These are phyloP conservation scores for Leucoagaricus sp. DNA, from an alignment of 1,284 basidiomycete genomes.

Conservation along the genomic window DNA sequence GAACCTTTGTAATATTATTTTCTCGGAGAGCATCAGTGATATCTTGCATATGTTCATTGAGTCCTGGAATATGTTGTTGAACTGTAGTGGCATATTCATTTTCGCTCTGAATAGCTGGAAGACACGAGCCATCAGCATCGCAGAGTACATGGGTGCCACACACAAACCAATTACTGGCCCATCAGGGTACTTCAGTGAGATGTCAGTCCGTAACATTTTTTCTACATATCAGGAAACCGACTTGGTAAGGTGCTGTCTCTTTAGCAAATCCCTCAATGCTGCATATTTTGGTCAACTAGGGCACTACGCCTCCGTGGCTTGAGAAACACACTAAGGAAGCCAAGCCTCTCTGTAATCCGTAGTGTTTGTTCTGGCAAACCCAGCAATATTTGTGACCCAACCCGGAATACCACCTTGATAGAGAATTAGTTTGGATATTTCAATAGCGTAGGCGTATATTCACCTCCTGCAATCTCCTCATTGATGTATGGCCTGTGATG, in stretches of 20 bases:
- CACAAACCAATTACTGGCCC: slow-evolving; percentile 43
- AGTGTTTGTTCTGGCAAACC: slow-evolving; percentile 44
- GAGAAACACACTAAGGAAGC: slow-evolving; percentile 40
- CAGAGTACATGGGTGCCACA: background rate
- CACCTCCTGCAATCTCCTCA: slow-evolving; percentile 40
- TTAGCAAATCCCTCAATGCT: slow-evolving; percentile 38
- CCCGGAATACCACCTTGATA: slow-evolving; percentile 46
- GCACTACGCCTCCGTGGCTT: background rate
- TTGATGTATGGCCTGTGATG: slow-evolving; percentile 33
- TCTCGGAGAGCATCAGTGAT: slow-evolving; percentile 39
- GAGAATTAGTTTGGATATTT: background rate
- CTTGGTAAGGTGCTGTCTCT: slow-evolving; percentile 43
- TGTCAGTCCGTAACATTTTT: background rate
- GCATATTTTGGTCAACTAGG: background rate
- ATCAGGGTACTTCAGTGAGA: slow-evolving; percentile 37
- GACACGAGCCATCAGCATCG: background rate
- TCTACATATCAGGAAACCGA: slow-evolving; percentile 18
- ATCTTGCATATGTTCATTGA: slow-evolving; percentile 41
- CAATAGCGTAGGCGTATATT: background rate
- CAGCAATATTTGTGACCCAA: slow-evolving; percentile 46
- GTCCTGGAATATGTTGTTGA: slow-evolving; percentile 28
- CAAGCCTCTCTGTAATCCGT: slow-evolving; percentile 45
- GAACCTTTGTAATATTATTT: slow-evolving; percentile 43
- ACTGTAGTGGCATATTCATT: slow-evolving; percentile 45
- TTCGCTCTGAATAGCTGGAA: slow-evolving; percentile 48